Conservation (phyloP, 225 moss, liverwort and hornwort genomes). For the Anthoceros angustus region DNA sequence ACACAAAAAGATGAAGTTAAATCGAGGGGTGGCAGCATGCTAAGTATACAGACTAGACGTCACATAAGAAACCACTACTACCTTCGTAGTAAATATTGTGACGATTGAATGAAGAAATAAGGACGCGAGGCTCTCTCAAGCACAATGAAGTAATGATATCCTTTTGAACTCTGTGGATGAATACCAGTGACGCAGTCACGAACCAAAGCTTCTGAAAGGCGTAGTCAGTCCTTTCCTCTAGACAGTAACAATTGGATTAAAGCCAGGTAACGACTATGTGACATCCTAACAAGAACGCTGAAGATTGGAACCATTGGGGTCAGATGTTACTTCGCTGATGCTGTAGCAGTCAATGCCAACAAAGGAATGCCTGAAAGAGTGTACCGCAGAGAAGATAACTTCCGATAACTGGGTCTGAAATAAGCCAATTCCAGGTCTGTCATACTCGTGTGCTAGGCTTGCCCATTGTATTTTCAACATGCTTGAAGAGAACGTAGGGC, state of each 20-base stretch:
- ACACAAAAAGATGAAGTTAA: background rate
- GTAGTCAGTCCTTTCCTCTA: background rate
- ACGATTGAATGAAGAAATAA: slow-evolving; percentile 55
- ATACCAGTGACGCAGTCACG: background rate
- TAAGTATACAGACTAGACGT: background rate
- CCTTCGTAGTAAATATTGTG: slow-evolving; percentile 66
- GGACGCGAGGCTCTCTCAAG: slow-evolving; percentile 39
- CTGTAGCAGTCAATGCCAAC: slow-evolving; percentile 58
- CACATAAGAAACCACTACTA: slow-evolving; percentile 5
- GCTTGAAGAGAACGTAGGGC: background rate
- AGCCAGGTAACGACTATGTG: no score
- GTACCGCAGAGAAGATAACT: slow-evolving; percentile 37
- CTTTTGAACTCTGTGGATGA: slow-evolving; percentile 32
- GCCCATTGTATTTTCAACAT: background rate
- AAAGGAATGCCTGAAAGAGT: slow-evolving; percentile 46
- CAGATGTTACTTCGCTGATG: slow-evolving; percentile 37
- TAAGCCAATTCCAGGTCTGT: background rate
- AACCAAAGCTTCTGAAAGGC: background rate
- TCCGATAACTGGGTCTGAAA: slow-evolving; percentile 58
- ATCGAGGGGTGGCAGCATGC: background rate
- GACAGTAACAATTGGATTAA: background rate
- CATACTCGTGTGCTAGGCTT: background rate
- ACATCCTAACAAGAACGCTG: no score
- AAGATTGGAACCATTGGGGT: no score
- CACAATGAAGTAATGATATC: slow-evolving; percentile 53